phyloP scores from a whole-genome alignment of 805 yeast species.

The Lachancea meyersii region DNA sequence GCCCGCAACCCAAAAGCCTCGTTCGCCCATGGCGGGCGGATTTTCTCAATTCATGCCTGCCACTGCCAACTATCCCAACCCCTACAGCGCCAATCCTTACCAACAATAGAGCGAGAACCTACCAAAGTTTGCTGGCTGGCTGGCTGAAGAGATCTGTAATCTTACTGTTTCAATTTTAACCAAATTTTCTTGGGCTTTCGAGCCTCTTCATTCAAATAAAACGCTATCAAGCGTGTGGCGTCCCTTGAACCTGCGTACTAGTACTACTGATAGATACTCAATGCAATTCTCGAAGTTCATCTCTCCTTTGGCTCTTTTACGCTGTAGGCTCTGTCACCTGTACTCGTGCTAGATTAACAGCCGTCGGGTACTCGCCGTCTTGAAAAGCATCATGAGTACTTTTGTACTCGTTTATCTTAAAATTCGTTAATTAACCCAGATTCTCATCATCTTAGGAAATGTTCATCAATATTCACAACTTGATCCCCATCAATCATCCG shows the following conservation, averaged over 20 bases:
- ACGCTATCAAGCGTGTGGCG: not conserved
- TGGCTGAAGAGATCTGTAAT: not conserved
- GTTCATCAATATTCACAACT: not conserved
- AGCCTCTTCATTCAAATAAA: not conserved
- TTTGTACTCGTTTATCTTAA: not conserved
- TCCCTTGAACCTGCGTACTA: not conserved
- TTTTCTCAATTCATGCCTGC: slow-evolving; percentile 33
- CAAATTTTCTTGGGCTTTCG: not conserved
- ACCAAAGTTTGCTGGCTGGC: not conserved
- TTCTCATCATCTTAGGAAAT: not conserved
- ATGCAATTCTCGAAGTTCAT: not conserved
- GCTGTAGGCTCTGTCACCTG: too few relatives aligned
- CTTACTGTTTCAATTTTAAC: not conserved
- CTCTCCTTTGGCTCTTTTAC: too few relatives aligned
- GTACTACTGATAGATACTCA: not conserved
- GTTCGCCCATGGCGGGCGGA: slow-evolving; percentile 21
- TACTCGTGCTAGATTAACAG: too few relatives aligned
- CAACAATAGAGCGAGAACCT: not conserved
- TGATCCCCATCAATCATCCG: not conserved
- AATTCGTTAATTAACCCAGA: not conserved
- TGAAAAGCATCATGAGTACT: too few relatives aligned
- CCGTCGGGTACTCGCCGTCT: too few relatives aligned
- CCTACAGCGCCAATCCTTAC: slow-evolving; percentile 18
- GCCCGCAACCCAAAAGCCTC: slow-evolving; percentile 10
- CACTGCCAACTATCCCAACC: slow-evolving; percentile 18